Evolutionary conservation across 2,329 filamentous ascomycete species (phyloP), one percentile per base, ranked within the genome.

Genomic region (Proliferodiscus dingleyae): DNA sequence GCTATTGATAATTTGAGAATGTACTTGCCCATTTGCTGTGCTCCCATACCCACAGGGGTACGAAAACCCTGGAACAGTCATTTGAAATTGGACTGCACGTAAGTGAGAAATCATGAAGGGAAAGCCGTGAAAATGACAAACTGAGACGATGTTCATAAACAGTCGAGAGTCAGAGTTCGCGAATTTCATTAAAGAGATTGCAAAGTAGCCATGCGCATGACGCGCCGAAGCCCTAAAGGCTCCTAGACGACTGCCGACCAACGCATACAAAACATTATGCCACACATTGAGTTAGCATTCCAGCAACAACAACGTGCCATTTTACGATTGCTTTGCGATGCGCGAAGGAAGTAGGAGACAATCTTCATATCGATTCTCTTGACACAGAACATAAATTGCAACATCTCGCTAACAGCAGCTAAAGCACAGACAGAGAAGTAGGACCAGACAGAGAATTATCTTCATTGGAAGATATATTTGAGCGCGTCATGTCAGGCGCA

Each of bases 1-100:
- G 19, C 7, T 24, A 43, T 43, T 43, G 32, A 43, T 43, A 11
- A 36, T 28, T 37, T 43, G 18, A 19, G 16, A 18, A 36, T 18
- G 26, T 36, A 36, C 30, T 5, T 18, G 13, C 19, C 8, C 21
- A 10, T 21, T 37, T n/a, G n/a, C 10, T n/a, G 23, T 37, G 34
- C 34, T 18, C 18, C 15, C 19, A 22, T 19, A 37, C 15, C 4
- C 5, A 34, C 32, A 21, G 10, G 32, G 18, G 5, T 32, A 15
- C 29, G 29, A 32, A 32, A 15, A 15, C 3, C 13, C 29, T 2
- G 13, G 5, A 32, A 32, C 29, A 32, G 13, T 18, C 32, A 34
- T 16, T 18, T 4, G 19, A 34, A 15, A 10, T n/a, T 18, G 32
- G 19, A 34, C 15, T 21, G 32, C 16, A 19, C 16, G n/a, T 10